Evolutionary conservation across 2,329 filamentous ascomycete species (phyloP).

Genomic region (Sclerotiophoma versabilis): DNA sequence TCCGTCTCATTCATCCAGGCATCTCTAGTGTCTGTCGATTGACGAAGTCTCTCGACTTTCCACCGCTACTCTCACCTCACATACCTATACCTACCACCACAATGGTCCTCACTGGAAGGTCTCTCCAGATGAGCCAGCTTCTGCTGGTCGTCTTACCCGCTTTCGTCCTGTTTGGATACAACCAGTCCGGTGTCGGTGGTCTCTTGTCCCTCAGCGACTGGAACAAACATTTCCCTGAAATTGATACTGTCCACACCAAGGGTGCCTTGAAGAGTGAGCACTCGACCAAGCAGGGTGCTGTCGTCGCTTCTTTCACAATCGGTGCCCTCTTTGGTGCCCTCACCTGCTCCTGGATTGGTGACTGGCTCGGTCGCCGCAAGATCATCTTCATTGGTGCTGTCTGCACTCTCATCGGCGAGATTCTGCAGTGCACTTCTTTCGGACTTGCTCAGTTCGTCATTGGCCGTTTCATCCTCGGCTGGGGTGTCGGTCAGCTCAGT

Average conservation of each 20-base stretch:
- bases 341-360: conserved; percentile 55
- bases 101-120: conserved; percentile 34
- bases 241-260: conserved; percentile 56
- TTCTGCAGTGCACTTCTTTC: conserved; percentile 56
- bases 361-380: conserved; percentile 55
- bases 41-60: conserved; percentile 12
- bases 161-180: conserved; percentile 61
- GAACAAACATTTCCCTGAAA: conserved; percentile 57
- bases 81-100: conserved; percentile 1
- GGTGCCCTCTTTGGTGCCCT: conserved; percentile 57
- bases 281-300: conserved; percentile 55
- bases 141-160: conserved; percentile 50
- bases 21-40: conserved; percentile 9
- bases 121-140: conserved; percentile 43
- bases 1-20: conserved; percentile 13
- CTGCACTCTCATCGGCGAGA: conserved; percentile 53
- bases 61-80: background rate
- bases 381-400: conserved; percentile 53
- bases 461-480: conserved; percentile 54
- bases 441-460: conserved; percentile 56
- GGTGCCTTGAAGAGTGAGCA: conserved; percentile 54
- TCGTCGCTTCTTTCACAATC: conserved; percentile 56
- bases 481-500: conserved; percentile 54
- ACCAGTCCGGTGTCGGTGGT: conserved; percentile 60
- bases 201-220: conserved; percentile 52